phyloP scores from a whole-genome alignment of 345 rosid genomes.

The Fremontodendron californicum region DNA sequence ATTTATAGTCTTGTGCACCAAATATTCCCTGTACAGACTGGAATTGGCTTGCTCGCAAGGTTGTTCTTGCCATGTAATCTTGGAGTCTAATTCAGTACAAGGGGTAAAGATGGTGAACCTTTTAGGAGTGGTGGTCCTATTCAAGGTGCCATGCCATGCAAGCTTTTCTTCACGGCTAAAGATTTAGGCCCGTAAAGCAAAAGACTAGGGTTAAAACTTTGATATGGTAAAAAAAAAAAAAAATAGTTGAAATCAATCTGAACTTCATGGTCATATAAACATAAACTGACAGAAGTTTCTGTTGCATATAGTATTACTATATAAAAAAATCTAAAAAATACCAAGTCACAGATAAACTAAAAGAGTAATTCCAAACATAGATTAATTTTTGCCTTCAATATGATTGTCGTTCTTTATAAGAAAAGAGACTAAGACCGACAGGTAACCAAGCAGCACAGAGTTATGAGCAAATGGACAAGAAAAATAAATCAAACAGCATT shows the following conservation, averaged over 20 bases:
- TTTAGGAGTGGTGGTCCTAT: not conserved
- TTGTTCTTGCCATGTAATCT: too few relatives aligned
- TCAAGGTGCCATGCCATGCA: not conserved
- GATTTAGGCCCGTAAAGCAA: too few relatives aligned
- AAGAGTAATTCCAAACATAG: not conserved
- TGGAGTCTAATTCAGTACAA: too few relatives aligned
- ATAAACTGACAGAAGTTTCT: not conserved
- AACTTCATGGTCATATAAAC: not conserved
- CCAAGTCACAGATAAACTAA: not conserved
- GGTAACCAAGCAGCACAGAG: too few relatives aligned
- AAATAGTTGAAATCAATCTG: too few relatives aligned
- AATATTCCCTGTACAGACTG: too few relatives aligned
- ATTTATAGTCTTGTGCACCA: too few relatives aligned
- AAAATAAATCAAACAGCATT: slow-evolving; percentile 1
- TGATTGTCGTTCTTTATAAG: not conserved
- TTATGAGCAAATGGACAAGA: not conserved
- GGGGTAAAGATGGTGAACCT: not conserved
- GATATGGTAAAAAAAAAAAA: too few relatives aligned
- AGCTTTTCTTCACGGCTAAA: not conserved
- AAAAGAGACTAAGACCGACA: not conserved
- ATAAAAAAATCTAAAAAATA: not conserved
- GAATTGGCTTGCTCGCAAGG: too few relatives aligned
- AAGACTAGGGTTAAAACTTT: too few relatives aligned
- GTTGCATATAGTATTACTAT: not conserved
- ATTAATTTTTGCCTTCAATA: not conserved